These are phyloP conservation scores for Hebeloma cylindrosporum DNA, from an alignment of 768 basidiomycete genomes.

Conservation along the genomic window DNA sequence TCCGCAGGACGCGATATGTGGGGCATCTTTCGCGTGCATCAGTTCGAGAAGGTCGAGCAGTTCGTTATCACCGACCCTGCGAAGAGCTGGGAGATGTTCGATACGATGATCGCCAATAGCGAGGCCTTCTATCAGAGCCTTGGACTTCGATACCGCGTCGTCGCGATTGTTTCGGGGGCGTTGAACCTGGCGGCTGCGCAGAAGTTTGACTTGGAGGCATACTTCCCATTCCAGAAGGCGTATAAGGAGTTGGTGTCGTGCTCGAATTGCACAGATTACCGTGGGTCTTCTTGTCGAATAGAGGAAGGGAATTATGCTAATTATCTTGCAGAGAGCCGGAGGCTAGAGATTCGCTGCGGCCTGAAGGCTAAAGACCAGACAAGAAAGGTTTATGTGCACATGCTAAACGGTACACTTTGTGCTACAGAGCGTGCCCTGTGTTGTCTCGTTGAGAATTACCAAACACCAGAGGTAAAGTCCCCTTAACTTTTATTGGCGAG, in stretches of 20 bases:
- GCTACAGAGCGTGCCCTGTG: constrained; percentile 96
- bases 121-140: constrained; percentile 98
- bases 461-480: constrained; percentile 80
- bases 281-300: constrained; percentile 49
- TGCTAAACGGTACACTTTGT: constrained; percentile 97
- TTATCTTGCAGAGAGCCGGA: constrained; percentile 70
- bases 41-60: constrained; percentile 99
- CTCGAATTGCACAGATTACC: constrained; percentile 99
- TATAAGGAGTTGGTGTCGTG: constrained; percentile 98
- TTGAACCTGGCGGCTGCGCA: constrained; percentile 96
- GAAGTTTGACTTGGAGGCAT: constrained; percentile 97
- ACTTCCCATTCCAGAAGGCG: constrained; percentile 96
- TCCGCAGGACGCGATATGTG: constrained; percentile 97
- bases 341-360: constrained; percentile 92
- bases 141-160: constrained; percentile 87
- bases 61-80: constrained; percentile 94
- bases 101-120: constrained; percentile 84
- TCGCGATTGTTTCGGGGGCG: constrained; percentile 94
- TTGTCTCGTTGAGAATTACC: constrained; percentile 98
- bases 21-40: constrained; percentile 99
- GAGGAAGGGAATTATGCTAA: constrained; percentile 2
- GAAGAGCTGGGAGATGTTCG: constrained; percentile 93
- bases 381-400: constrained; percentile 94
- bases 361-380: constrained; percentile 88
- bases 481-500: not conserved